These are phyloP conservation scores for Xerocomus brunneocitrinus DNA, from an alignment of 768 basidiomycete genomes.

Conservation along the genomic window DNA sequence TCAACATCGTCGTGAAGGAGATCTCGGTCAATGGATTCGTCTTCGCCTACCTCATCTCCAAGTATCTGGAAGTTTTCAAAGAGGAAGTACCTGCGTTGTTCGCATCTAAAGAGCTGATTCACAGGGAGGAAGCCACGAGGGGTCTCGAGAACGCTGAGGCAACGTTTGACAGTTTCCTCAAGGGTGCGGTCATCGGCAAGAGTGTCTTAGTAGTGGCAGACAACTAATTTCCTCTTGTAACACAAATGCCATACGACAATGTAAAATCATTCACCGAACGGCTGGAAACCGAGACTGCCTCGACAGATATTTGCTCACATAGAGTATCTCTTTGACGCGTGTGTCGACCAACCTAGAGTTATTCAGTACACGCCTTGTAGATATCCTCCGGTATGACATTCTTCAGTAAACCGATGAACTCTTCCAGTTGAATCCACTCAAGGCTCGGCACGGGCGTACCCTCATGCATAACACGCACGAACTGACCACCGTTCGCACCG, in stretches of 20 bases:
- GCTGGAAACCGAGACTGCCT: not conserved
- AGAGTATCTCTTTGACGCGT: not conserved
- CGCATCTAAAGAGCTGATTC: constrained; percentile 43
- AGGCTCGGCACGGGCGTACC: constrained; percentile 36
- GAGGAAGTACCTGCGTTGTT: constrained; percentile 36
- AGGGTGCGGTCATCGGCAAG: constrained; percentile 7
- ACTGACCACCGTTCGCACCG: constrained; percentile 15
- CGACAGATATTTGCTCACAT: too few species aligned
- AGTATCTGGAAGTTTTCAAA: constrained; percentile 42
- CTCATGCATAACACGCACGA: constrained; percentile 43
- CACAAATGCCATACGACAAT: too few species aligned
- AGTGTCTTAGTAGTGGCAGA: constrained; percentile 5
- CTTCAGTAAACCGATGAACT: constrained; percentile 33
- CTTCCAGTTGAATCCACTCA: constrained; percentile 34
- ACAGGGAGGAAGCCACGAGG: constrained; percentile 40
- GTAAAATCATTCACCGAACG: too few species aligned
- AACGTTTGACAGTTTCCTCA: not conserved
- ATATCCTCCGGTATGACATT: constrained; percentile 34
- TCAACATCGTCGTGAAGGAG: constrained; percentile 31
- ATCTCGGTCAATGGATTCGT: constrained; percentile 46
- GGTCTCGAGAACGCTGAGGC: constrained; percentile 38
- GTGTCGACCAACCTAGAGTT: not conserved
- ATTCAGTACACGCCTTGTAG: constrained; percentile 17
- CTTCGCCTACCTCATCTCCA: constrained; percentile 22
- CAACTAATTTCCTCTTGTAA: not conserved